Evolutionary conservation across 495 filamentous ascomycete genomes (phyloP), one percentile per base, ranked within the genome.

Genomic region (Penicillium soppii): DNA sequence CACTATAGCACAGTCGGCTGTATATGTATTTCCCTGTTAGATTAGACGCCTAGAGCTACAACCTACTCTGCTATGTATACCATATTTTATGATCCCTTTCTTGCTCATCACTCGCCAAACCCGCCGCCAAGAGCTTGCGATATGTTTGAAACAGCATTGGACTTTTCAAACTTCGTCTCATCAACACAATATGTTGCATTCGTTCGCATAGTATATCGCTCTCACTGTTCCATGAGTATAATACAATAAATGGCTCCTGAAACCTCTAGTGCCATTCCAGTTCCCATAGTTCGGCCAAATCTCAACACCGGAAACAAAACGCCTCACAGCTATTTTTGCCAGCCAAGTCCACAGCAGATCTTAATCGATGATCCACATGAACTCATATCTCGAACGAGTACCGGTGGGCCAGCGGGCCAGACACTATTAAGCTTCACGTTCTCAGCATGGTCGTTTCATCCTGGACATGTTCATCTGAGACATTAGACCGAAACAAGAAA

Each of bases 11-110:
- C 12, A 17, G 21, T 52, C 41, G 51, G 19, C 27, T 62, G 54
- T 61, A 61, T 47, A 57, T 58, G 50, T 58, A 65, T 46, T 38
- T 38, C 53, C 33, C 50, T 50, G 38, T 43, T 44, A 45, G 29
- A 43, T 50, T 61, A 65, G 50, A 62, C 21, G 10, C 43, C 27
- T 51, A 49, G 47, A 52, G 53, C 57, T 58, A 62, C 50, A 57
- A 63, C 56, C 36, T 52, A 60, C 52, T 59, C 48, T 56, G 22
- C 38, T 58, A 51, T 56, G 55, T 59, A n/a, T n/a, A 49, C 21
- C 4, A 43, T 50, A 45, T 26, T 33, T 37, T 40, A 3, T 13
- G 21, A 22, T 12, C n/a, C 20, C 0, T 13, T 40, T 12, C 10
- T 12, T 12, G 29, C 29, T 32, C 7, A 32, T 32, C 25, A 27